Base-by-base conservation (phyloP, 2,329 filamentous ascomycete genomes). In the Ophiostoma ips region DNA sequence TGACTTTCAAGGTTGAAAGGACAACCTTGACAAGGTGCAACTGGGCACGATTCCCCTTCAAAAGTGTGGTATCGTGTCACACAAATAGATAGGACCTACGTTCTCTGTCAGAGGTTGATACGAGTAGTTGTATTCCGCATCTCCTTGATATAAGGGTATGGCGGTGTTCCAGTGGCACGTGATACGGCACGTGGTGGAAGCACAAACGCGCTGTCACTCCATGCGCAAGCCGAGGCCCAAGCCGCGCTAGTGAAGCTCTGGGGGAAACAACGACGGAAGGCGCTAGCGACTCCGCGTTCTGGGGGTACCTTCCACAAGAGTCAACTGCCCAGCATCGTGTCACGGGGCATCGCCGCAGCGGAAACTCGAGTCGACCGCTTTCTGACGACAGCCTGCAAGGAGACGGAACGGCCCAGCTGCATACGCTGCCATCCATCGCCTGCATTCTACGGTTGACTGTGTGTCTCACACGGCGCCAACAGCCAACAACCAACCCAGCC, bases 211-310 rank as follows among this genome's bases (percentile, higher is more conserved):
- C 40, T 24, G 19, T 13, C 35, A 18, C 35, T 38, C 10, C 15
- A n/a, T 6, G 49, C 52, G 47, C 50, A 33, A 52, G 19, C 52
- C 52, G 52, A 53, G 52, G 52, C 52, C 46, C 47, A 52, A 49
- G n/a, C 33, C 18, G 24, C 18, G 34, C 48, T 46, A 11, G 35
- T 16, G 5, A 34, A 49, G 50, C 46, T 49, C 40, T 44, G 47
- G 47, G 50, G 44, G 24, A 52, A 49, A 49, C 46, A 21, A 43
- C 50, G 41, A 41, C 38, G 38, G 19, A 24, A 41, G 38, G 28
- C 13, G 15, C 15, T 43, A 43, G 43, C 44, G 34, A 35, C 30
- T 46, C 44, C 44, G 19, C 44, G 44, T 34, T 35, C 28, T 34
- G 30, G 43, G 28, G 44, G 43, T 8, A 45, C 41, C 28, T 45